Conservation (phyloP, 1,284 basidiomycete species). For the Waitea zeae region DNA sequence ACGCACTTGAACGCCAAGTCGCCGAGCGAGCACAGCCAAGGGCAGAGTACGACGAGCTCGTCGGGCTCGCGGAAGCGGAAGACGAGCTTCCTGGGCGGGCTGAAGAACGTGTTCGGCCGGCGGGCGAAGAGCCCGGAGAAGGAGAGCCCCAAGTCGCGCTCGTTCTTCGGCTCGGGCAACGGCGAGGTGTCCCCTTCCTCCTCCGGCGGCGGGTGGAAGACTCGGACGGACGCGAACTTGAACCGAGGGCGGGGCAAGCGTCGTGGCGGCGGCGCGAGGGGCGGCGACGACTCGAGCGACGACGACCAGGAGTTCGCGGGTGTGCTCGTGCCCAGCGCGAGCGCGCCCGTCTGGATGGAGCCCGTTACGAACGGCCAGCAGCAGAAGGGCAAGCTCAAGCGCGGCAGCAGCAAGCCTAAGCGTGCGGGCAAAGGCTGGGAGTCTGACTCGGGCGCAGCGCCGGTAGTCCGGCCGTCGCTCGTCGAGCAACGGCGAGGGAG, state of each 20-base stretch:
- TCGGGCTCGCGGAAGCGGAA: background rate
- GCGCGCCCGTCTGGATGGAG: background rate
- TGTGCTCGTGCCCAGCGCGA: background rate
- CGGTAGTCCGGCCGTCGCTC: background rate
- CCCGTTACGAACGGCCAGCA: background rate
- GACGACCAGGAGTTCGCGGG: background rate
- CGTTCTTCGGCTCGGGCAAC: no score
- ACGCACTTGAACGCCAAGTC: background rate
- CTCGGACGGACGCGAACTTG: constrained; percentile 30
- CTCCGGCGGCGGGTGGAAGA: constrained; percentile 20
- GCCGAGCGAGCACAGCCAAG: background rate
- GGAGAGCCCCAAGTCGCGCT: background rate
- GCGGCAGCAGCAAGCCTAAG: background rate
- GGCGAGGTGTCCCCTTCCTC: no score
- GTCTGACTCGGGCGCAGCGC: background rate
- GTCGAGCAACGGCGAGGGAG: constrained; percentile 10
- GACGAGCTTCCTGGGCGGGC: background rate
- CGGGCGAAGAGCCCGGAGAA: background rate
- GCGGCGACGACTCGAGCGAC: constrained; percentile 17
- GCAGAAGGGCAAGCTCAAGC: constrained; percentile 5
- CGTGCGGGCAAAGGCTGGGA: background rate
- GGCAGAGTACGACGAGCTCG: background rate
- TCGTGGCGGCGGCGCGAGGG: constrained; percentile 15
- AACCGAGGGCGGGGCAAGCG: constrained; percentile 12
- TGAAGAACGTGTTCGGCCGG: background rate